phyloP scores from a whole-genome alignment of 805 yeast species.

The Pichia gijzeniarum region DNA sequence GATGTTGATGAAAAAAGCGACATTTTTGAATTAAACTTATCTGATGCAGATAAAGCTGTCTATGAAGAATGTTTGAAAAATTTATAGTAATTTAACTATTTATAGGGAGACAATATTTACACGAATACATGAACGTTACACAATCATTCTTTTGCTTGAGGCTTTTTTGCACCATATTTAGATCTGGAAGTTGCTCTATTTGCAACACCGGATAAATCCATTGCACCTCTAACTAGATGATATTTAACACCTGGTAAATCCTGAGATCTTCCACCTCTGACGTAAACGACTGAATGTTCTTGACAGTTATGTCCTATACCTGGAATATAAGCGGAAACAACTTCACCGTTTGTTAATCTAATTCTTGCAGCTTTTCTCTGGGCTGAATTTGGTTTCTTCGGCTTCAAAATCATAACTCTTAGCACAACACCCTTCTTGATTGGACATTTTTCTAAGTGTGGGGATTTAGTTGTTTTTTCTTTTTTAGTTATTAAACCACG shows the following conservation, averaged over 20 bases:
- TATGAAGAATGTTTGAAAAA: slow-evolving; percentile 40
- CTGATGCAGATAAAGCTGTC: slow-evolving; percentile 31
- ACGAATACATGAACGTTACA: not conserved
- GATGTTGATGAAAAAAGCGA: slow-evolving; percentile 6
- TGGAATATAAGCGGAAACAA: slow-evolving; percentile 88
- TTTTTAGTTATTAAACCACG: slow-evolving; percentile 36
- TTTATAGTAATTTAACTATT: not conserved
- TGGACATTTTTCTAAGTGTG: slow-evolving; percentile 79
- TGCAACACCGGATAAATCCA: slow-evolving; percentile 92
- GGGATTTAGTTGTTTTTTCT: slow-evolving; percentile 51
- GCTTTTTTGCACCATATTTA: slow-evolving; percentile 89
- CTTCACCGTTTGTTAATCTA: slow-evolving; percentile 81
- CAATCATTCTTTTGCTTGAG: slow-evolving; percentile 39
- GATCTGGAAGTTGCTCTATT: slow-evolving; percentile 86
- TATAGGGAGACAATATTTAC: slow-evolving; percentile 5
- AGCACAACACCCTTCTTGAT: slow-evolving; percentile 89
- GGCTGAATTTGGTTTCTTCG: slow-evolving; percentile 98
- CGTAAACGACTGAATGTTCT: slow-evolving; percentile 93
- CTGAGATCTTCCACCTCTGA: slow-evolving; percentile 97
- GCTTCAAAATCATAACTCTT: slow-evolving; percentile 90
- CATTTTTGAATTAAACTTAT: slow-evolving; percentile 25
- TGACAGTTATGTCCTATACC: slow-evolving; percentile 99
- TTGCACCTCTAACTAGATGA: slow-evolving; percentile 86
- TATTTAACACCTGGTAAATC: slow-evolving; percentile 98
- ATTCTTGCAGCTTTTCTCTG: slow-evolving; percentile 96